phyloP scores from a whole-genome alignment of 108 stramenopile species.

The Cyclotella baltica region DNA sequence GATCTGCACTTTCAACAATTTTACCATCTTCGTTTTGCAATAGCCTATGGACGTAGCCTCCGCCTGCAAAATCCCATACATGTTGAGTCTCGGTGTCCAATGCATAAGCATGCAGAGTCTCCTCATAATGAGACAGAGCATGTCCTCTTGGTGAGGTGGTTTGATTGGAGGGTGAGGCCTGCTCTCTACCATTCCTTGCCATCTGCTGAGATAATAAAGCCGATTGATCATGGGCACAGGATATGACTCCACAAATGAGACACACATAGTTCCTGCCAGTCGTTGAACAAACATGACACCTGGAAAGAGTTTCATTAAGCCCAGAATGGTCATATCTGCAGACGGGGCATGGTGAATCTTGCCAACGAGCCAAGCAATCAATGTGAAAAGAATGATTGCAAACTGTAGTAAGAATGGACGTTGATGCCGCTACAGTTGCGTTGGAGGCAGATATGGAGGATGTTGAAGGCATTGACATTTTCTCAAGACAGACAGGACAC shows the following conservation, averaged over 20 bases:
- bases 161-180: constrained; percentile 14
- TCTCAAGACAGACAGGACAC: constrained; percentile 93
- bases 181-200: background rate
- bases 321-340: constrained; percentile 94
- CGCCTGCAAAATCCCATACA: constrained; percentile 95
- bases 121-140: constrained; percentile 86
- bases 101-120: constrained; percentile 95
- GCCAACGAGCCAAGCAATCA: constrained; percentile 84
- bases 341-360: constrained; percentile 92
- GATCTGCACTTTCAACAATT: constrained; percentile 90
- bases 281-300: constrained; percentile 82
- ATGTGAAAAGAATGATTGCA: constrained; percentile 97
- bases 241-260: constrained; percentile 87
- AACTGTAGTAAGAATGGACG: constrained; percentile 87
- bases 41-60: constrained; percentile 94
- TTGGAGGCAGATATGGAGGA: constrained; percentile 14
- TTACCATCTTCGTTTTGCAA: constrained; percentile 94
- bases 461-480: constrained; percentile 54
- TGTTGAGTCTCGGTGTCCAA: constrained; percentile 94
- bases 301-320: constrained; percentile 77
- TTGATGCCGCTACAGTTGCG: constrained; percentile 23
- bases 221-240: constrained; percentile 62
- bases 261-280: constrained; percentile 80
- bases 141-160: constrained; percentile 59
- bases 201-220: background rate